phyloP scores from a whole-genome alignment of 2,329 filamentous ascomycete species.

The Aureobasidium leucospermi region DNA sequence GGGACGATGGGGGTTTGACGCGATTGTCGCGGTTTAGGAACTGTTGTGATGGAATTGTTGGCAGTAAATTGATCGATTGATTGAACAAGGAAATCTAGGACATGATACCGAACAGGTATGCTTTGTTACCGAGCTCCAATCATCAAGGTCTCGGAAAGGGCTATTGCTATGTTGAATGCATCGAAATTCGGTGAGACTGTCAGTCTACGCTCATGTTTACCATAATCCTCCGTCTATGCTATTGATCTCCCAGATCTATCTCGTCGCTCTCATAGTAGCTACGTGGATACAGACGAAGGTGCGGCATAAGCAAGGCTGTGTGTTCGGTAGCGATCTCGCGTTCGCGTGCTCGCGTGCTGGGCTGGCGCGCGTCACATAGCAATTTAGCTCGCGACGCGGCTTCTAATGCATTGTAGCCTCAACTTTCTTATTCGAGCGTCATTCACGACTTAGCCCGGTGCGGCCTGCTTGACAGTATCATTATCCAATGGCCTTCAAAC shows the following conservation, averaged over 20 bases:
- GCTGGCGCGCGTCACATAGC: not conserved
- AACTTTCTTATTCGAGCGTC: not conserved
- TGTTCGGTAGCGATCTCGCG: not conserved
- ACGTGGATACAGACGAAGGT: no score
- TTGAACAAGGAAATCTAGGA: not conserved
- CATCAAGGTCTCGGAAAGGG: not conserved
- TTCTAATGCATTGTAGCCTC: not conserved
- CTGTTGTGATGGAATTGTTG: not conserved
- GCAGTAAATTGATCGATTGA: not conserved
- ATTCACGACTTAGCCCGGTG: not conserved
- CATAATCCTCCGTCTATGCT: no score
- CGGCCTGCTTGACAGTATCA: not conserved
- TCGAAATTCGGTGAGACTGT: no score
- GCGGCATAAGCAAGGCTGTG: not conserved
- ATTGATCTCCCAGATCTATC: no score
- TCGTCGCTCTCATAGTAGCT: no score
- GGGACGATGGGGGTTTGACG: not conserved
- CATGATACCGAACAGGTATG: not conserved
- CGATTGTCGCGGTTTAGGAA: not conserved
- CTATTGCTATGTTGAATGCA: no score
- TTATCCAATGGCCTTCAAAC: not conserved
- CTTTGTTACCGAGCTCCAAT: not conserved
- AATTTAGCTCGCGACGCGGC: constrained; percentile 6
- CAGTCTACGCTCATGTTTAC: no score
- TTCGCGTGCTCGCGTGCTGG: not conserved